Evolutionary conservation across 78 protist species (phyloP).

Genomic region (Polysphondylium violaceum): DNA sequence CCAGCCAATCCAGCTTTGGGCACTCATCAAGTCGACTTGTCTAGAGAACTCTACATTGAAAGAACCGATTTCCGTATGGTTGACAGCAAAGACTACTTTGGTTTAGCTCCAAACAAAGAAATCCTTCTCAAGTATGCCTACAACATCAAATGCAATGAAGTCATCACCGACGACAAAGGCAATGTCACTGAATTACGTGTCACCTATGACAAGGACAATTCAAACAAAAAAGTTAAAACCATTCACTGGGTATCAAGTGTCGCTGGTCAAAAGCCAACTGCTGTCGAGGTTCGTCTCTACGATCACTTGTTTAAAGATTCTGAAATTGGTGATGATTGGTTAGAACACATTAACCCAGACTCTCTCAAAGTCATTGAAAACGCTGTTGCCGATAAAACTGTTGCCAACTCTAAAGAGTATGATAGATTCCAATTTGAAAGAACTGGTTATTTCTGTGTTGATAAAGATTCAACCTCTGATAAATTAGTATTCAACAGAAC

Average conservation of each 20-base stretch:
- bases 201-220: constrained; percentile 55
- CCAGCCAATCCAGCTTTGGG: constrained; percentile 86
- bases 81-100: constrained; percentile 81
- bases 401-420: constrained; percentile 47
- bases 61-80: constrained; percentile 87
- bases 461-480: constrained; percentile 83
- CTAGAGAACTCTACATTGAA: constrained; percentile 90
- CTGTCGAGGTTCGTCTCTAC: constrained; percentile 82
- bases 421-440: constrained; percentile 96
- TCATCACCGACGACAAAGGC: constrained; percentile 75
- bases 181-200: constrained; percentile 68
- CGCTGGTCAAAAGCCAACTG: constrained; percentile 16
- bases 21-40: constrained; percentile 69
- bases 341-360: constrained; percentile 60
- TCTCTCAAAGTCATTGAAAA: constrained; percentile 47
- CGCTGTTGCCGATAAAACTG: constrained; percentile 67
- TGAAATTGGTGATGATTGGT: constrained; percentile 78
- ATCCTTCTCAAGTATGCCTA: constrained; percentile 83
- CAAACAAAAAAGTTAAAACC: constrained; percentile 86
- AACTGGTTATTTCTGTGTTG: constrained; percentile 94
- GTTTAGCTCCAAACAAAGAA: constrained; percentile 90
- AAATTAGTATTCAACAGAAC: constrained; percentile 94
- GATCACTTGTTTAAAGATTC: constrained; percentile 75
- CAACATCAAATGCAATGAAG: constrained; percentile 76
- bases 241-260: constrained; percentile 95